phyloP scores from a whole-genome alignment of 2,329 filamentous ascomycete genomes.

The Botrytis hyacinthi region DNA sequence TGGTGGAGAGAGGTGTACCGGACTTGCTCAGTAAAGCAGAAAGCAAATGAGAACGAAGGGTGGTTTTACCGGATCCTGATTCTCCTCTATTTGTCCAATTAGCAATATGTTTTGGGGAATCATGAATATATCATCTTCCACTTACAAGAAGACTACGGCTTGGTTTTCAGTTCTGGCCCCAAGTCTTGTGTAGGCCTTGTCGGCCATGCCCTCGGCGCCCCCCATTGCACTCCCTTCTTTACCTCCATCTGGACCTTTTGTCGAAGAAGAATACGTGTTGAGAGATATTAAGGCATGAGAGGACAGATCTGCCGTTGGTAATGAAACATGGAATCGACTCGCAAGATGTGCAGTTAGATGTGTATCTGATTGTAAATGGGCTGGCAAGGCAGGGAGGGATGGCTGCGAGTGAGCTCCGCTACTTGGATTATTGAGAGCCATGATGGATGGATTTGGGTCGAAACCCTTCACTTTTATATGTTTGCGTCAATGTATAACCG shows the following conservation, averaged over 20 bases:
- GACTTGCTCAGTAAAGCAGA: slow-evolving; percentile 84
- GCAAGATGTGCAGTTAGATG: slow-evolving; percentile 80
- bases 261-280: slow-evolving; percentile 90
- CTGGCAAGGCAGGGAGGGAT: slow-evolving; percentile 82
- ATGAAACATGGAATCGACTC: slow-evolving; percentile 85
- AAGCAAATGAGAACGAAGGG: slow-evolving; percentile 83
- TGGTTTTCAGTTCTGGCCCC: slow-evolving; percentile 92
- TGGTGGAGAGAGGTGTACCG: slow-evolving; percentile 87
- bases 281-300: slow-evolving; percentile 88
- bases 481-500: background rate
- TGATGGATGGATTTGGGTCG: slow-evolving; percentile 43
- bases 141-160: slow-evolving; percentile 87
- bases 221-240: slow-evolving; percentile 91
- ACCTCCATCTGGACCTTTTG: slow-evolving; percentile 83
- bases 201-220: slow-evolving; percentile 87
- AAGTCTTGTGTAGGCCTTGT: slow-evolving; percentile 78
- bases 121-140: slow-evolving; percentile 30
- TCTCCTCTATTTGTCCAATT: slow-evolving; percentile 65
- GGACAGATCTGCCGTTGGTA: slow-evolving; percentile 84
- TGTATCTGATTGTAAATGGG: slow-evolving; percentile 75
- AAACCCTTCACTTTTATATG: slow-evolving; percentile 26
- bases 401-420: slow-evolving; percentile 74
- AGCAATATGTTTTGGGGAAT: slow-evolving; percentile 8
- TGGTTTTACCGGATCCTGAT: slow-evolving; percentile 94
- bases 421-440: slow-evolving; percentile 51